phyloP scores from a whole-genome alignment of 768 basidiomycete species.

The Xerocomellus intermedius region DNA sequence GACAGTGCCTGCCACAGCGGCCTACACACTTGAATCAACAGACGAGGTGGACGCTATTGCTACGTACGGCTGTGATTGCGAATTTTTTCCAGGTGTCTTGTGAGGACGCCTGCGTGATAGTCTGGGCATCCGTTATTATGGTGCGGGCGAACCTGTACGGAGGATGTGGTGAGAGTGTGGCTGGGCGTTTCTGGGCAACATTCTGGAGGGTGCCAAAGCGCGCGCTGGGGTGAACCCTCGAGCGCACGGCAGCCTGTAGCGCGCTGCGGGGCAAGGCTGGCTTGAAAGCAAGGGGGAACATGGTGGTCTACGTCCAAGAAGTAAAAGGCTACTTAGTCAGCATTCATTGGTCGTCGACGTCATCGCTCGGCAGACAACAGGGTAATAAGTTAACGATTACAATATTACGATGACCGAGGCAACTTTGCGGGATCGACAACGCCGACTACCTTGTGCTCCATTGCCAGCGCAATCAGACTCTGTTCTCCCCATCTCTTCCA shows the following conservation, averaged over 20 bases:
- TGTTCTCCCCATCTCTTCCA: conserved; percentile 59
- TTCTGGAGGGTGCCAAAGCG: conserved; percentile 20
- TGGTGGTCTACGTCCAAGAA: conserved; percentile 4
- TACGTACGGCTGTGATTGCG: conserved; percentile 53
- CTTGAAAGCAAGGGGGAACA: conserved; percentile 17
- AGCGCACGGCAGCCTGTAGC: conserved; percentile 21
- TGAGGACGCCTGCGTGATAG: conserved; percentile 36
- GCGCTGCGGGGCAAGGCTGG: conserved; percentile 20
- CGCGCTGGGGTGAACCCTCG: conserved; percentile 9
- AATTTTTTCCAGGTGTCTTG: conserved; percentile 49
- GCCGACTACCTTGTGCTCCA: conserved; percentile 67
- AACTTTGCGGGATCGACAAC: conserved; percentile 58
- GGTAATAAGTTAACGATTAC: not conserved
- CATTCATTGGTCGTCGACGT: conserved; percentile 9
- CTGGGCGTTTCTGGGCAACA: conserved; percentile 30
- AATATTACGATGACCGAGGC: not conserved
- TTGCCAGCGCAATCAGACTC: conserved; percentile 65
- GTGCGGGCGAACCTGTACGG: conserved; percentile 40
- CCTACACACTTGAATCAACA: conserved; percentile 38
- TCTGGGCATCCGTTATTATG: conserved; percentile 46
- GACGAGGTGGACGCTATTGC: not conserved
- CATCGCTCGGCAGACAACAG: not conserved
- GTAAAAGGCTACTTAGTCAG: conserved; percentile 14
- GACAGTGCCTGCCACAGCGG: conserved; percentile 68
- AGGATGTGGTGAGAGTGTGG: conserved; percentile 19